Conservation (phyloP, 441 rosid genomes). For the Raphanus hybrid region DNA sequence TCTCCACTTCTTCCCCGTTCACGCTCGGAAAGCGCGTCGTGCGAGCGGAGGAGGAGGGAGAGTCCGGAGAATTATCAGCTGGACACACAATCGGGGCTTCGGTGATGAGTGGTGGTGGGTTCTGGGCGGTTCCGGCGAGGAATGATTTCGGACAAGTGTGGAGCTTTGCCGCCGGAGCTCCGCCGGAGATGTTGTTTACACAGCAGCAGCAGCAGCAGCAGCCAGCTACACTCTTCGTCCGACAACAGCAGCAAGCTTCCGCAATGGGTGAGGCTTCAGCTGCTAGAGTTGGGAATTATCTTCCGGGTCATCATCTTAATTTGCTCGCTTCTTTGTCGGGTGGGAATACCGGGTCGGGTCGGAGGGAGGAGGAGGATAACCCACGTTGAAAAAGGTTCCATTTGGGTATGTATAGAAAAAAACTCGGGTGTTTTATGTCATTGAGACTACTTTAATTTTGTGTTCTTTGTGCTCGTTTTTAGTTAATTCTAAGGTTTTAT, state of each 20-base stretch:
- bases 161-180: constrained; percentile 73
- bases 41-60: constrained; percentile 70
- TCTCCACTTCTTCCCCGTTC: constrained; percentile 66
- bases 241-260: constrained; percentile 46
- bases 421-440: constrained; percentile 3
- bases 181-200: constrained; percentile 60
- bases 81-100: constrained; percentile 56
- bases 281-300: constrained; percentile 89
- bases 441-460: constrained; percentile 8
- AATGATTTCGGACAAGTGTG: constrained; percentile 75
- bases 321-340: constrained; percentile 89
- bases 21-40: constrained; percentile 79
- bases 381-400: constrained; percentile 30
- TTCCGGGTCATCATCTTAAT: constrained; percentile 86
- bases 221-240: constrained; percentile 64
- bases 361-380: constrained; percentile 75
- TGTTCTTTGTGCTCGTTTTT: background rate
- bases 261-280: constrained; percentile 97
- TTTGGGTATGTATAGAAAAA: constrained; percentile 29
- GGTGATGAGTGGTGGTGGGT: constrained; percentile 48
- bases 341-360: constrained; percentile 55
- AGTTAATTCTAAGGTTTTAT: background rate
- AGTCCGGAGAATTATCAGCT: constrained; percentile 34
- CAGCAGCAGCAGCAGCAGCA: constrained; percentile 56
- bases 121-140: constrained; percentile 88